Evolutionary conservation across 371 early-diverging fungal species (phyloP).

Genomic region (Catenaria anguillulae): DNA sequence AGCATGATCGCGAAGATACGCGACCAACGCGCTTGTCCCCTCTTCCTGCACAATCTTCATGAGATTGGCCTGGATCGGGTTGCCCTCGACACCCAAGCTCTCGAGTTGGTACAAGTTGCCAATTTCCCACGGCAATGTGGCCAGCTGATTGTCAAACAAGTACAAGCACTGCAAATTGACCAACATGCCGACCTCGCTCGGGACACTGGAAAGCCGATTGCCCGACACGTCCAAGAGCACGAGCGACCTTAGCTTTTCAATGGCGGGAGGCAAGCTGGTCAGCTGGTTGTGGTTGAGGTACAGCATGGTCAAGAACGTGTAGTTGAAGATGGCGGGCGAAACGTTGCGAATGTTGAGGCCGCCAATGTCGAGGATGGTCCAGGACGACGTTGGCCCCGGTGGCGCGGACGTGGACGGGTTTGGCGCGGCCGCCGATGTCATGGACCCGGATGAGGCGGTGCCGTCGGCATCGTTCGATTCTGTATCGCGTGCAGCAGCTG

Average conservation of each 20-base stretch:
- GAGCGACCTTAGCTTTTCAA: conserved; percentile 47
- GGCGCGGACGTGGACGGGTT: conserved; percentile 13
- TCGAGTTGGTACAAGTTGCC: conserved; percentile 88
- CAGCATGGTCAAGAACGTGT: conserved; percentile 70
- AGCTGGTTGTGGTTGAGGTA: conserved; percentile 90
- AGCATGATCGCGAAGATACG: conserved; percentile 81
- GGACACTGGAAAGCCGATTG: conserved; percentile 73
- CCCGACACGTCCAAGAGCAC: conserved; percentile 69
- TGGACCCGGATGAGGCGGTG: conserved; percentile 8
- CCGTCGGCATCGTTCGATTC: conserved; percentile 10
- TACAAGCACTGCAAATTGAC: conserved; percentile 68
- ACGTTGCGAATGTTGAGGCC: conserved; percentile 81
- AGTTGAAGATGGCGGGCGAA: conserved; percentile 53
- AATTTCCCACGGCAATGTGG: conserved; percentile 77
- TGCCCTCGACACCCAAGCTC: conserved; percentile 88
- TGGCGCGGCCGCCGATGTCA: conserved; percentile 3
- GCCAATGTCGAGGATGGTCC: conserved; percentile 78
- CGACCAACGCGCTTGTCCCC: conserved; percentile 69
- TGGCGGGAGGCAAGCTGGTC: conserved; percentile 52
- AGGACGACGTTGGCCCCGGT: conserved; percentile 22
- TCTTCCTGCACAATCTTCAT: conserved; percentile 66
- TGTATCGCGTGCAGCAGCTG: conserved; percentile 19
- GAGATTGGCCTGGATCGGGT: conserved; percentile 77
- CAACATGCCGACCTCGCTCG: conserved; percentile 82
- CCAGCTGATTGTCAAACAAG: conserved; percentile 84